Evolutionary conservation across 352 stramenopile species (phyloP).

Genomic region (Phytophthora tentaculata): DNA sequence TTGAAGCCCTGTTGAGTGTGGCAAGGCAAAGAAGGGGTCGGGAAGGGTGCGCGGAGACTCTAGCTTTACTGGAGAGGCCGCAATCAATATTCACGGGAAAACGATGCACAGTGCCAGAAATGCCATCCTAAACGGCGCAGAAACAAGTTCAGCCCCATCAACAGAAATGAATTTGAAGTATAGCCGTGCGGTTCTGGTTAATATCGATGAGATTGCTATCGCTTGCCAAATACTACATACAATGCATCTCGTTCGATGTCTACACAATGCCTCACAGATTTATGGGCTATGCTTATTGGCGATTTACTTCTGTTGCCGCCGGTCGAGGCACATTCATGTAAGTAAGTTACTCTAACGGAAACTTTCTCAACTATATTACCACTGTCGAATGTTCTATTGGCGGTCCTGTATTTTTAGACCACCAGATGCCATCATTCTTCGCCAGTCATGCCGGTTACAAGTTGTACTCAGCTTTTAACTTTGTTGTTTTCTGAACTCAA

Average conservation of each 20-base stretch:
- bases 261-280: neutral
- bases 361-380: too few relatives aligned
- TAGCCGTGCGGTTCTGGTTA: conserved; percentile 15
- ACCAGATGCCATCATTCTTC: neutral
- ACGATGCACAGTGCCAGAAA: neutral
- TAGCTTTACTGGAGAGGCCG: too few relatives aligned
- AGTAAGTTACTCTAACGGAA: too few relatives aligned
- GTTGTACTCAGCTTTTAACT: conserved; percentile 22
- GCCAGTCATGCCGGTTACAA: conserved; percentile 22
- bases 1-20: conserved; percentile 6
- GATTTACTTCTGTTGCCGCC: conserved; percentile 36
- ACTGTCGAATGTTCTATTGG: too few relatives aligned
- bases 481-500: conserved; percentile 14
- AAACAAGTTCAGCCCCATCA: neutral
- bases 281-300: conserved; percentile 31
- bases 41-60: too few relatives aligned
- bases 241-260: conserved; percentile 10
- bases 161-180: conserved; percentile 25
- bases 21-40: too few relatives aligned
- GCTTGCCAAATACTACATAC: conserved; percentile 27
- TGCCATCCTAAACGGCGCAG: conserved; percentile 6
- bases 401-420: neutral
- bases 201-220: conserved; percentile 40
- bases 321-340: conserved; percentile 1
- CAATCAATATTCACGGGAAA: too few relatives aligned